Base-by-base conservation (phyloP, 495 filamentous ascomycete genomes). In the Mycothermus thermophilus region DNA sequence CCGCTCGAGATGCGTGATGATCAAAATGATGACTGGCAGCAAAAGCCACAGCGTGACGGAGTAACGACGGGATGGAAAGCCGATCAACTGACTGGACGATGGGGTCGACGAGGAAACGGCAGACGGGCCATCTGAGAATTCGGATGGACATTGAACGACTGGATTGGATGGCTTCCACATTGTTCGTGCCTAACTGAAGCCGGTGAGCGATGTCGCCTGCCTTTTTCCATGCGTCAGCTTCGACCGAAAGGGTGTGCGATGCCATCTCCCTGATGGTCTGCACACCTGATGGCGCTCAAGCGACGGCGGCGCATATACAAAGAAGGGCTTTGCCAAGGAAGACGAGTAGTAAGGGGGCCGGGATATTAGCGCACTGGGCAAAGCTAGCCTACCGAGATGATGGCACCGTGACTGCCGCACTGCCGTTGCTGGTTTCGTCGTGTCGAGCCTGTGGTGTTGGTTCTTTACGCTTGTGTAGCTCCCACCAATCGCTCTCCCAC, bases 401-500 rank as follows among this genome's bases (percentile, higher is more conserved):
- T n/a, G n/a, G n/a, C n/a, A n/a, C n/a, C n/a, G 39, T 10, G 12
- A 28, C 24, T 10, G 17, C 34, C 18, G 30, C 42, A 37, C 41
- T 26, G 31, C 37, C n/a, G n/a, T n/a, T 44, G 36, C 48, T 45
- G 25, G 24, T 42, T 28, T 32, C 18, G 29, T 36, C 46, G 30
- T 37, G 43, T 41, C 35, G 49, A 50, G 49, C 46, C 44, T 46
- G 40, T 30, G 37, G 40, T 24, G 18, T 33, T 34, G 18, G 40
- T 16, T 13, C 14, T 20, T 40, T 44, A 29, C 19, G 34, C 42
- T 40, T 33, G n/a, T n/a, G n/a, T n/a, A n/a, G n/a, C n/a, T n/a
- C 34, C 48, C 32, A 40, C 52, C 50, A 54, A 55, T 54, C 29
- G 46, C n/a, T 34, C 38, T 37, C 24, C 23, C 12, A 5, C 22